These are phyloP conservation scores for Pisolithus thermaeus DNA, from an alignment of 1,284 basidiomycete species.

Conservation along the genomic window DNA sequence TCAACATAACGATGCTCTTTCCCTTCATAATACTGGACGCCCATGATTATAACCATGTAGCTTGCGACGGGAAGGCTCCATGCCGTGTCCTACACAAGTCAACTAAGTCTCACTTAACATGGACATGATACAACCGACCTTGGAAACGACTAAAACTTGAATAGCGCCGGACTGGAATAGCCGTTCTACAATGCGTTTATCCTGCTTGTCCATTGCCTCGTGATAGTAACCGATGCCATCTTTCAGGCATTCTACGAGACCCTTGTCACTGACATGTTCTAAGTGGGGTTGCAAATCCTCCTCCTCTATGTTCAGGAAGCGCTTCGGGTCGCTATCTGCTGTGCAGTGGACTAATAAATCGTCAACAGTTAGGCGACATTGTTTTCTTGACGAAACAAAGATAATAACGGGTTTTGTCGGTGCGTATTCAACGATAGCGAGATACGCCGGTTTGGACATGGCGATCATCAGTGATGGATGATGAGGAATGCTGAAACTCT, in stretches of 20 bases:
- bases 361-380: slow-evolving; percentile 89
- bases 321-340: slow-evolving; percentile 80
- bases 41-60: slow-evolving; percentile 99
- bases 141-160: slow-evolving; percentile 90
- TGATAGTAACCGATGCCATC: slow-evolving; percentile 96
- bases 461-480: slow-evolving; percentile 98
- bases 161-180: slow-evolving; percentile 93
- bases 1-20: slow-evolving; percentile 97
- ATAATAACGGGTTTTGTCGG: slow-evolving; percentile 83
- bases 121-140: slow-evolving; percentile 43
- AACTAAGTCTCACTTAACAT: background rate
- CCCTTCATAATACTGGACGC: slow-evolving; percentile 93
- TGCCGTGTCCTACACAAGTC: slow-evolving; percentile 70
- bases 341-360: slow-evolving; percentile 88
- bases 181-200: slow-evolving; percentile 92
- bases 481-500: slow-evolving; percentile 93
- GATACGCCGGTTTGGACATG: slow-evolving; percentile 98
- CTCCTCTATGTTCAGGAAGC: slow-evolving; percentile 89
- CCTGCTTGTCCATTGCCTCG: slow-evolving; percentile 87
- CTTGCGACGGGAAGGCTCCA: slow-evolving; percentile 93
- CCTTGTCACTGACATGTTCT: slow-evolving; percentile 76
- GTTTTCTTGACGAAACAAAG: slow-evolving; percentile 92
- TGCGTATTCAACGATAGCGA: slow-evolving; percentile 89
- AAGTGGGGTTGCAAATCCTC: slow-evolving; percentile 85
- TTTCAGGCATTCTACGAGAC: slow-evolving; percentile 77